Evolutionary conservation across 306 rosid genomes (phyloP).

Genomic region (Acacia confusa): DNA sequence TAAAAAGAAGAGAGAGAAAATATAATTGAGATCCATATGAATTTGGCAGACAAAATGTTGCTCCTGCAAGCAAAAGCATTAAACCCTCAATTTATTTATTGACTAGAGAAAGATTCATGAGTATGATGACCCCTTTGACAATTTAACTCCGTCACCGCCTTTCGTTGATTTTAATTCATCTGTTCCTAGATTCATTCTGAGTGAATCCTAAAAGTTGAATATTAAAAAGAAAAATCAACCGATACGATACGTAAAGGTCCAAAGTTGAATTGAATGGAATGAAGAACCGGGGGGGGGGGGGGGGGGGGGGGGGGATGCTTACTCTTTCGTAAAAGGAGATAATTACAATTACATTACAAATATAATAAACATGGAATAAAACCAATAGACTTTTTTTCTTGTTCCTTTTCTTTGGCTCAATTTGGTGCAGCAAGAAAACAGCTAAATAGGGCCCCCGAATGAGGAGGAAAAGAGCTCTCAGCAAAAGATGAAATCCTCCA

Average conservation of each 20-base stretch:
- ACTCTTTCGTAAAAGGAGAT: neutral
- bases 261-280: neutral
- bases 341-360: neutral
- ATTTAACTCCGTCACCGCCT: neutral
- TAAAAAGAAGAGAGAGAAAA: too few relatives aligned
- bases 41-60: too few relatives aligned
- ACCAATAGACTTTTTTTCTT: neutral
- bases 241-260: neutral
- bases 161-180: neutral
- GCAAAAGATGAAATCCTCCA: slow-evolving; percentile 34
- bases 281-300: too few relatives aligned
- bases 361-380: neutral
- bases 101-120: neutral
- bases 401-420: neutral
- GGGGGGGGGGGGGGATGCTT: too few relatives aligned
- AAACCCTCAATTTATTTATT: too few relatives aligned
- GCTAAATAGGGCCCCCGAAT: slow-evolving; percentile 17
- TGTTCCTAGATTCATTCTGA: neutral
- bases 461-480: neutral
- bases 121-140: neutral
- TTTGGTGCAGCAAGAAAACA: slow-evolving; percentile 22
- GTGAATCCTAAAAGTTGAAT: neutral
- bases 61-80: too few relatives aligned
- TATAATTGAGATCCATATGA: too few relatives aligned
- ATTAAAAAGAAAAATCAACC: neutral